Conservation (phyloP, 176 grass and related monocot genomes). For the Calamus simplicifolius region DNA sequence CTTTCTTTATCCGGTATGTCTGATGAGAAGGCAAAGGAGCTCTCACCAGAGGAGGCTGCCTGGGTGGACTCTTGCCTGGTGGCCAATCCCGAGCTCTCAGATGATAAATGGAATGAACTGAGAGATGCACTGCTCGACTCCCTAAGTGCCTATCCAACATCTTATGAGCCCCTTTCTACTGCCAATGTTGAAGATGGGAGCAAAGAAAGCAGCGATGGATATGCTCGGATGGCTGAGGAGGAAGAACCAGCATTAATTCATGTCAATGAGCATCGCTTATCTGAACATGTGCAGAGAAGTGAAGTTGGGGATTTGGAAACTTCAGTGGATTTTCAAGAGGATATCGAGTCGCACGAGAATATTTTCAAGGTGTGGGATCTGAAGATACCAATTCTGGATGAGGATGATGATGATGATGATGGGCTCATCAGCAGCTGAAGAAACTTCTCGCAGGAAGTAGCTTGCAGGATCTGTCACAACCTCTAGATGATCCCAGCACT, state of each 20-base stretch:
- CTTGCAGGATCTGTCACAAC: constrained; percentile 7
- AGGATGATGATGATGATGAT: constrained; percentile 52
- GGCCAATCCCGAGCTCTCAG: constrained; percentile 42
- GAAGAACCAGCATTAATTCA: background rate
- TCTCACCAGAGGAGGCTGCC: constrained; percentile 55
- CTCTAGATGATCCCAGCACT: constrained; percentile 8
- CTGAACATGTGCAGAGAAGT: constrained; percentile 8
- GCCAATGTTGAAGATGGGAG: too few species aligned
- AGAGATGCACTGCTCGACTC: constrained; percentile 50
- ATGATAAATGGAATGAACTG: constrained; percentile 52
- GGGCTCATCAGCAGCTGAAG: constrained; percentile 62
- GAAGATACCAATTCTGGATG: constrained; percentile 7
- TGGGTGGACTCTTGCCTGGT: constrained; percentile 75
- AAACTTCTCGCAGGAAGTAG: constrained; percentile 26
- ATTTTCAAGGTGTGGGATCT: constrained; percentile 91
- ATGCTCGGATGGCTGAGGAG: background rate
- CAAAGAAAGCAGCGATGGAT: background rate
- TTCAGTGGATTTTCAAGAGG: background rate
- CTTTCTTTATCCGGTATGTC: constrained; percentile 44
- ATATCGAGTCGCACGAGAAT: constrained; percentile 31
- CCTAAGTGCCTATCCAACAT: constrained; percentile 30
- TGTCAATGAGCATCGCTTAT: background rate
- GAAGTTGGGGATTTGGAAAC: constrained; percentile 2
- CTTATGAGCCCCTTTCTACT: constrained; percentile 5
- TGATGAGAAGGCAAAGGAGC: constrained; percentile 33